Evolutionary conservation across 139 green algal species (phyloP).

Genomic region (Chlorella sp.): DNA sequence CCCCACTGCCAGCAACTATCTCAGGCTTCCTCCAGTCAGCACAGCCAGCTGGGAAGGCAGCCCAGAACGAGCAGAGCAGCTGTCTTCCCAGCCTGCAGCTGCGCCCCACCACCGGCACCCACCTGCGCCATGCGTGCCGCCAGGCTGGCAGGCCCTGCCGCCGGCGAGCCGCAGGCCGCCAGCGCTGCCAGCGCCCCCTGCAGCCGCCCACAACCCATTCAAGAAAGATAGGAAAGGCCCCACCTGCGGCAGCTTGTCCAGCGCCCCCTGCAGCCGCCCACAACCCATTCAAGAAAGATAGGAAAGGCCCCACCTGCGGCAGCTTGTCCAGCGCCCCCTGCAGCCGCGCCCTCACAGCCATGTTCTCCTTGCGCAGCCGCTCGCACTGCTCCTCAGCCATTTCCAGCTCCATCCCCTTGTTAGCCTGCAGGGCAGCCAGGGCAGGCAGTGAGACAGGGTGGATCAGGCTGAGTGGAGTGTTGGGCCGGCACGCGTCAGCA

Average conservation of each 20-base stretch:
- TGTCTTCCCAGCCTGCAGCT: too few relatives aligned
- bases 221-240: too few relatives aligned
- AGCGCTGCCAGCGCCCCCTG: constrained; percentile 37
- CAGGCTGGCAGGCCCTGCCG: background rate
- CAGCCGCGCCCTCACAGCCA: constrained; percentile 42
- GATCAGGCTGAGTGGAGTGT: background rate
- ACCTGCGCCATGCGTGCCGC: constrained; percentile 37
- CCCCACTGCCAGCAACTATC: background rate
- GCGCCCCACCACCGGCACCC: background rate
- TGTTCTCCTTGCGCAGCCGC: constrained; percentile 48
- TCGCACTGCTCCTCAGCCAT: constrained; percentile 59
- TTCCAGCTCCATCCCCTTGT: constrained; percentile 57
- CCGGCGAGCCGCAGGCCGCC: constrained; percentile 29
- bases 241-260: too few relatives aligned
- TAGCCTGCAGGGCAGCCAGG: constrained; percentile 41
- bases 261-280: too few relatives aligned
- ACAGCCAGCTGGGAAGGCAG: too few relatives aligned
- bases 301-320: too few relatives aligned
- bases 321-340: constrained; percentile 35
- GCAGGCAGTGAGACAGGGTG: too few relatives aligned
- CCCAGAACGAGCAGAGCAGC: too few relatives aligned
- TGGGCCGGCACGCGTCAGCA: background rate
- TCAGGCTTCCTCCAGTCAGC: too few relatives aligned
- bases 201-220: too few relatives aligned
- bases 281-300: too few relatives aligned